phyloP scores from a whole-genome alignment of 2,329 filamentous ascomycete species.

The Scytalidium sp. region DNA sequence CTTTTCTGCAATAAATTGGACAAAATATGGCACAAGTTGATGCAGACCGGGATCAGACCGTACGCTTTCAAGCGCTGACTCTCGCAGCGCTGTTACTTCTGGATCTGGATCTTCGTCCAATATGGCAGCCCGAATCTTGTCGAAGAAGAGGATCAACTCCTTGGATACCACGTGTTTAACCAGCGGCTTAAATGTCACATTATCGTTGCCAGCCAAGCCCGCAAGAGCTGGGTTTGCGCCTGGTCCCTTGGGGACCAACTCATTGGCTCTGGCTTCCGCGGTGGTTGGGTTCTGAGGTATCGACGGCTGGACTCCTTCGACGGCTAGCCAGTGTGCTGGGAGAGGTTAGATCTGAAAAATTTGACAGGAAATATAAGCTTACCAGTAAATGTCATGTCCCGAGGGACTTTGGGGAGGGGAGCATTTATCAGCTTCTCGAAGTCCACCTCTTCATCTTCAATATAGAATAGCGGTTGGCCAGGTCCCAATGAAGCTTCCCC shows the following conservation, averaged over 20 bases:
- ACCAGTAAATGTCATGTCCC: constrained; percentile 92
- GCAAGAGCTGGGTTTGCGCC: constrained; percentile 83
- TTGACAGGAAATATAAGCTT: constrained; percentile 23
- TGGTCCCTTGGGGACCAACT: constrained; percentile 85
- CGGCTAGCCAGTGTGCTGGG: constrained; percentile 90
- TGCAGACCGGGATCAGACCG: constrained; percentile 89
- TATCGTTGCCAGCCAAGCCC: constrained; percentile 79
- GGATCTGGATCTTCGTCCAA: constrained; percentile 86
- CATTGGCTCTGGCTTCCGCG: constrained; percentile 77
- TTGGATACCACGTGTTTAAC: constrained; percentile 97
- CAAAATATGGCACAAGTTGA: constrained; percentile 93
- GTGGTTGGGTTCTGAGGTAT: constrained; percentile 95
- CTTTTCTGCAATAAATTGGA: constrained; percentile 93
- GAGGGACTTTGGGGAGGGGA: constrained; percentile 87
- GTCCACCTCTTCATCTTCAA: constrained; percentile 97
- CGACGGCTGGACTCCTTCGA: constrained; percentile 94
- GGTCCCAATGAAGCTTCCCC: constrained; percentile 92
- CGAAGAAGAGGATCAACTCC: constrained; percentile 94
- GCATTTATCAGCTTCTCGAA: constrained; percentile 99
- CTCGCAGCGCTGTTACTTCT: constrained; percentile 66
- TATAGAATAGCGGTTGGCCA: constrained; percentile 92
- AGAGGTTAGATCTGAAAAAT: constrained; percentile 8
- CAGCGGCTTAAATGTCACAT: constrained; percentile 78
- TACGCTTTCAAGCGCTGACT: constrained; percentile 81
- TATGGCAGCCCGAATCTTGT: constrained; percentile 87